Base-by-base conservation (phyloP, 148 eudicot genomes). In the Vaccinium myrtillus region DNA sequence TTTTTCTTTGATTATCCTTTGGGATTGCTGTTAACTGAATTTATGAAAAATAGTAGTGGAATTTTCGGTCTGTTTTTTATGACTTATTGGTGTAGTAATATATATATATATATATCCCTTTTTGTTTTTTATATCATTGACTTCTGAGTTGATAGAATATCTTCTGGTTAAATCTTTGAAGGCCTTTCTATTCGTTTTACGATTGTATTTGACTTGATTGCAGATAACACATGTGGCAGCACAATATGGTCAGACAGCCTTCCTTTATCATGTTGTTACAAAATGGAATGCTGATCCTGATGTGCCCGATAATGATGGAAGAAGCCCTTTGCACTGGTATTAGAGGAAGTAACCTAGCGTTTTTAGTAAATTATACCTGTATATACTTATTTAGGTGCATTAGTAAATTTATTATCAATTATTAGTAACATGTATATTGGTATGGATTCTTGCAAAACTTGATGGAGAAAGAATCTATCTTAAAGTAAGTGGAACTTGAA, bases 241-340 rank as follows among this genome's bases (percentile, higher is more conserved):
- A 39, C 99, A 97, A 83, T 95, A 97, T 92, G 99, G 99, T 69
- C 99, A 97, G 91, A 95, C 99, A 55, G 92, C 99, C 70, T 97
- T 90, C 86, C 92, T 97, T 71, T 97, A 94, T 92, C 94, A 92
- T 83, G 82, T 93, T 81, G 98, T 93, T 55, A 92, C 96, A 88
- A 97, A 97, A 84, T 95, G 99, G 99, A 92, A 97, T 92, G 98
- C 98, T 78, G 96, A 97, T 91, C 98, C 99, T 80, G 99, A 97
- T 88, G 90, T 93, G 84, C 98, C 98, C 39, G 99, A 97, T 89
- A 95, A 91, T 81, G 99, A 94, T 81, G 99, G 99, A 88, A 92
- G 98, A 90, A 94, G 90, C 86, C 98, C 99, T 79, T 92, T 97
- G 84, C 99, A 97, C 90, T 97, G 99, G 99, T 97, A 97, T 53